These are phyloP conservation scores for Candida sanyaensis DNA, from an alignment of 1,139 yeast genomes.

Conservation along the genomic window DNA sequence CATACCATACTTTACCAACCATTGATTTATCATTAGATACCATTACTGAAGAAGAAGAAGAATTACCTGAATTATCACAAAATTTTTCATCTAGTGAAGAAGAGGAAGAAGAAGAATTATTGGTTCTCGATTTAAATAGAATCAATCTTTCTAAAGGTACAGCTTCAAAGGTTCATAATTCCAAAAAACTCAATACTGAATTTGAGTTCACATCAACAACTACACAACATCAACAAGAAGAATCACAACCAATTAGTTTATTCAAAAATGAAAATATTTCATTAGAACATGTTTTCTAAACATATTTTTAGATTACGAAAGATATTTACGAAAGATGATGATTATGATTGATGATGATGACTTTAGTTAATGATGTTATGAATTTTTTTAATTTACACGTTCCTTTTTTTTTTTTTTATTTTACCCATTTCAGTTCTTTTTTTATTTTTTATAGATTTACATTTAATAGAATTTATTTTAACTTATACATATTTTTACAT, in stretches of 20 bases:
- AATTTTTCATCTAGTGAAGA: slow-evolving; percentile 11
- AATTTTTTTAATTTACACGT: too few relatives aligned
- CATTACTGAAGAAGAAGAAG: slow-evolving; percentile 24
- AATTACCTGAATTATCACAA: slow-evolving; percentile 8
- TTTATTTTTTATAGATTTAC: too few relatives aligned
- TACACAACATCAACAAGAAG: not conserved
- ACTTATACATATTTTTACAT: too few relatives aligned
- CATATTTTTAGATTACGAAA: not conserved
- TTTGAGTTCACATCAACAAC: slow-evolving; percentile 1
- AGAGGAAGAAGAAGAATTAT: slow-evolving; percentile 17
- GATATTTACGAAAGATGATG: not conserved
- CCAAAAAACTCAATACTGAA: slow-evolving; percentile 1
- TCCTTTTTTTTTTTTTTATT: too few relatives aligned
- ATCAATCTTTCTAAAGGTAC: not conserved
- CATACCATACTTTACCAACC: slow-evolving; percentile 25
- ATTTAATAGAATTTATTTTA: too few relatives aligned
- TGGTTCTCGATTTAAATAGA: not conserved
- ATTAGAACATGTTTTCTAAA: slow-evolving; percentile 12
- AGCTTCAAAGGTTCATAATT: not conserved
- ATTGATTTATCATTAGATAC: slow-evolving; percentile 22
- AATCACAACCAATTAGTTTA: slow-evolving; percentile 6
- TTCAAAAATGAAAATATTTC: slow-evolving; percentile 11
- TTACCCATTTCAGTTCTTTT: too few relatives aligned
- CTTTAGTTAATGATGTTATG: not conserved
- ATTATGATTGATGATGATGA: not conserved